These are phyloP conservation scores for Atalantia buxifolia DNA, from an alignment of 345 rosid genomes.

Conservation along the genomic window DNA sequence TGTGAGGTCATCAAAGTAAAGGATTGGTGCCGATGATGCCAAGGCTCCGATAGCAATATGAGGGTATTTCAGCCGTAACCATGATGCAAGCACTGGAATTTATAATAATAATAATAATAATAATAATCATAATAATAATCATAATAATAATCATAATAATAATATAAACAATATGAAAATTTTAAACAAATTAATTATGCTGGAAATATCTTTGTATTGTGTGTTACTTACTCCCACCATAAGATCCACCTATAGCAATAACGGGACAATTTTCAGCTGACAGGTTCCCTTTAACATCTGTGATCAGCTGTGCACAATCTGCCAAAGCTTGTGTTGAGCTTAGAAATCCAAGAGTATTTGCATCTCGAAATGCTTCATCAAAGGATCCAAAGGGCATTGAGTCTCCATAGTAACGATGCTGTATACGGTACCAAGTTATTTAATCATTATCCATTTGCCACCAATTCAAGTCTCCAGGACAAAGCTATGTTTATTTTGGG, in stretches of 20 bases:
- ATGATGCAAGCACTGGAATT: constrained; percentile 27
- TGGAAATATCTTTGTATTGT: not conserved
- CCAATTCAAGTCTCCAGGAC: no score
- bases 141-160: no score
- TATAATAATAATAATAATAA: no score
- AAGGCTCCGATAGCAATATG: constrained; percentile 23
- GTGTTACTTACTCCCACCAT: constrained; percentile 26
- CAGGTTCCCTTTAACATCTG: constrained; percentile 23
- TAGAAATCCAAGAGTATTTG: constrained; percentile 26
- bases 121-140: no score
- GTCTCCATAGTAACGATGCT: constrained; percentile 33
- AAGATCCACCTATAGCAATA: constrained; percentile 31
- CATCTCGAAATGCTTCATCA: constrained; percentile 19
- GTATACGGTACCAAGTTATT: not conserved
- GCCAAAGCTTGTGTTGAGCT: constrained; percentile 34
- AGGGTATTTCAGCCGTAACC: constrained; percentile 33
- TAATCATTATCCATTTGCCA: no score
- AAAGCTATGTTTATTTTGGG: no score
- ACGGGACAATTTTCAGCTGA: constrained; percentile 24
- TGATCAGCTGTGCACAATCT: constrained; percentile 28
- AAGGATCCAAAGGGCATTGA: constrained; percentile 30
- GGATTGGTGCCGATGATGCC: constrained; percentile 32
- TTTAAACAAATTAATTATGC: no score
- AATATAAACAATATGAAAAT: no score
- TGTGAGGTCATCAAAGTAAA: constrained; percentile 24